Evolutionary conservation across 1,139 yeast species (phyloP).

Genomic region (Kluyveromyces sp.): DNA sequence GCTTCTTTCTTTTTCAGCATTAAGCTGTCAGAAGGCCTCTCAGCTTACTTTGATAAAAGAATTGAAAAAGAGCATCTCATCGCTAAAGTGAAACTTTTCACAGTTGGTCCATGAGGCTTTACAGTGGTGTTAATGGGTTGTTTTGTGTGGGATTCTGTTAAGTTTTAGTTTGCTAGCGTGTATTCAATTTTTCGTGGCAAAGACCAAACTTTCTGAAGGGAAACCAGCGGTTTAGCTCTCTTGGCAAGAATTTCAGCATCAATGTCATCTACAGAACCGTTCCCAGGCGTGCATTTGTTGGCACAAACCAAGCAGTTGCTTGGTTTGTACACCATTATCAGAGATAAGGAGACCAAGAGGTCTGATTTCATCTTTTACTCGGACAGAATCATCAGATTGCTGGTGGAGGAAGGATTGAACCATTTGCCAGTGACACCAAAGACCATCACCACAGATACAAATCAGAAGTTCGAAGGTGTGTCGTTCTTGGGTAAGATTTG

Average conservation of each 20-base stretch:
- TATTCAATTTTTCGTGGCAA: too few relatives aligned
- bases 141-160: background rate
- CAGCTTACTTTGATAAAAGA: too few relatives aligned
- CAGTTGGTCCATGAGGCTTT: background rate
- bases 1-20: background rate
- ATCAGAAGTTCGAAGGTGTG: constrained; percentile 68
- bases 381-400: constrained; percentile 82
- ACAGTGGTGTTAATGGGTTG: background rate
- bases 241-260: background rate
- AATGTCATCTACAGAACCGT: constrained; percentile 28
- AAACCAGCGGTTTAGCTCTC: background rate
- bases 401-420: constrained; percentile 93
- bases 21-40: too few relatives aligned
- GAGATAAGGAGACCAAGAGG: constrained; percentile 70
- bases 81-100: background rate
- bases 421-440: constrained; percentile 75
- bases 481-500: constrained; percentile 85
- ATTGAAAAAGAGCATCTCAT: background rate
- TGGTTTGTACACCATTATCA: constrained; percentile 83
- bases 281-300: constrained; percentile 55
- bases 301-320: constrained; percentile 85
- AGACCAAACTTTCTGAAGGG: background rate
- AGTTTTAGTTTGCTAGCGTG: too few relatives aligned
- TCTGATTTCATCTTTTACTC: constrained; percentile 93
- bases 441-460: constrained; percentile 70